Evolutionary conservation across 2,329 filamentous ascomycete species (phyloP).

Genomic region (Colletotrichum sp.): DNA sequence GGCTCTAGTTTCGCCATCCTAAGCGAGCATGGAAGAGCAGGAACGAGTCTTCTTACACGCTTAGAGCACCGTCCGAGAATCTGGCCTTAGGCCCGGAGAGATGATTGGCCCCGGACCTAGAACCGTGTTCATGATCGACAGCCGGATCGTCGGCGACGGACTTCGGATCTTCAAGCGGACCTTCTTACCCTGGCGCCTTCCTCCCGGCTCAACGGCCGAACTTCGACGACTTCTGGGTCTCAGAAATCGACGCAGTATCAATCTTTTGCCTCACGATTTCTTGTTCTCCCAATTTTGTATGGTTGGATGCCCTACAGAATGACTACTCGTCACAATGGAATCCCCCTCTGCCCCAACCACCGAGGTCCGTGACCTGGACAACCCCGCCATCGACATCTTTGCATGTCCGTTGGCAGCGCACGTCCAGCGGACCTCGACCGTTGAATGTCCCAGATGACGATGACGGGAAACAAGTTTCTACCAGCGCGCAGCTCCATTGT

Average conservation of each 20-base stretch:
- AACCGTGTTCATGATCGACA: neutral
- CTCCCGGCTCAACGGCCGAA: neutral
- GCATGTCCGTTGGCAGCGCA: neutral
- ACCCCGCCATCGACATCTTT: constrained; percentile 1
- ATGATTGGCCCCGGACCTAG: neutral
- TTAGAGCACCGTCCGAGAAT: neutral
- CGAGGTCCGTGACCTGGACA: neutral
- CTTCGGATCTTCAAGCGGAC: neutral
- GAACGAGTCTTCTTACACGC: neutral
- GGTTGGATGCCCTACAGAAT: neutral
- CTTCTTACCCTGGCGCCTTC: neutral
- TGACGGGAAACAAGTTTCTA: neutral
- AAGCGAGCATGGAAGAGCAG: neutral
- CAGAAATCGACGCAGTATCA: neutral
- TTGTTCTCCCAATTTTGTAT: neutral
- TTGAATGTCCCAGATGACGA: constrained; percentile 1
- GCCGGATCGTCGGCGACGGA: neutral
- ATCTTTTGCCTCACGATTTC: neutral
- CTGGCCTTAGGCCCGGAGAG: neutral
- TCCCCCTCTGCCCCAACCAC: neutral
- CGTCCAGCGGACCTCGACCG: constrained; percentile 4
- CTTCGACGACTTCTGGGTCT: neutral
- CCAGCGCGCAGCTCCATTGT: neutral
- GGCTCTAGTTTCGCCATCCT: neutral
- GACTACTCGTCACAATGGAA: neutral